Evolutionary conservation across 108 stramenopile genomes (phyloP).

Genomic region (Nitzschia sp.): DNA sequence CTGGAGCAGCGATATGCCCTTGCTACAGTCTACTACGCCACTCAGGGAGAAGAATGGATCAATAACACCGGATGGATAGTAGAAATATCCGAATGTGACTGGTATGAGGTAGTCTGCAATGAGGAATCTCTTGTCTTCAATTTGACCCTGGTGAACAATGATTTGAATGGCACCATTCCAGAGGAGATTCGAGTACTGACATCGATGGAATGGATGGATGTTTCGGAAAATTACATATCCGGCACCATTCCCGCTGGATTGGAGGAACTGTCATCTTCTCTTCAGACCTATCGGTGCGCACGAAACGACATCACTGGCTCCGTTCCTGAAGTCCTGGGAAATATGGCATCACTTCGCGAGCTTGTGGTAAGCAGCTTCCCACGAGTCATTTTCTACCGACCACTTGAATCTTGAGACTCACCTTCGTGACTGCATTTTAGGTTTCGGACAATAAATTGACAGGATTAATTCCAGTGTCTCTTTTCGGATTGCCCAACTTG

Average conservation of each 20-base stretch:
- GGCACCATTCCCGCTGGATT: slow-evolving; percentile 23
- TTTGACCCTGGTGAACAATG: slow-evolving; percentile 6
- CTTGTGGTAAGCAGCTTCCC: slow-evolving; percentile 1
- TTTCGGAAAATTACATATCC: slow-evolving; percentile 19
- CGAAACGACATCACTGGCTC: slow-evolving; percentile 11
- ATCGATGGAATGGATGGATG: slow-evolving; percentile 2
- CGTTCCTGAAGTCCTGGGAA: slow-evolving; percentile 16
- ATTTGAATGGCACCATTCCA: slow-evolving; percentile 21
- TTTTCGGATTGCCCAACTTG: not conserved
- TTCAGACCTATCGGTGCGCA: not conserved
- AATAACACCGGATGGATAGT: slow-evolving; percentile 24
- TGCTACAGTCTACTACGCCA: slow-evolving; percentile 29
- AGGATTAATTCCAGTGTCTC: slow-evolving; percentile 17
- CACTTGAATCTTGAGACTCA: not conserved
- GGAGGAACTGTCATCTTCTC: not conserved
- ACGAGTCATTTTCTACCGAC: too few relatives aligned
- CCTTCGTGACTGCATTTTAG: not conserved
- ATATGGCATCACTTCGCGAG: not conserved
- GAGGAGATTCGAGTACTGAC: slow-evolving; percentile 14
- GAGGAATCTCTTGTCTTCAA: not conserved
- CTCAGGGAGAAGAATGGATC: slow-evolving; percentile 30
- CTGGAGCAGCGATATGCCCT: slow-evolving; percentile 30
- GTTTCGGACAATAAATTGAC: slow-evolving; percentile 18
- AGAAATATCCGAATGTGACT: slow-evolving; percentile 14
- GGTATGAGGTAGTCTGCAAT: slow-evolving; percentile 11